Evolutionary conservation across 805 yeast species (phyloP).

Genomic region (Ogataea saltuana): DNA sequence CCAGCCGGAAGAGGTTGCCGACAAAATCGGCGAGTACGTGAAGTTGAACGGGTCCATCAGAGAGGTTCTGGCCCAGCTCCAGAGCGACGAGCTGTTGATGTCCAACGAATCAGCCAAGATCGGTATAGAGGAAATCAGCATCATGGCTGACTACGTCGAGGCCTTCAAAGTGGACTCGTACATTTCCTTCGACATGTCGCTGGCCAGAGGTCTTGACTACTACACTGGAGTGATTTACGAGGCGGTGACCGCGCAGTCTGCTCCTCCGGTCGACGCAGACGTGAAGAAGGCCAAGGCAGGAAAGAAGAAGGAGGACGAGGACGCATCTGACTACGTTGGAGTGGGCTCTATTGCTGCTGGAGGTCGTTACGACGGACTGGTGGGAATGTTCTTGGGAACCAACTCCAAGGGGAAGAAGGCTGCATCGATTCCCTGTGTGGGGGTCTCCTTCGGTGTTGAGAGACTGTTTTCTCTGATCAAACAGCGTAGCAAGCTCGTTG

Average conservation of each 20-base stretch:
- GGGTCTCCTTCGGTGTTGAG: conserved; percentile 96
- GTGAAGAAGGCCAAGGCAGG: conserved; percentile 53
- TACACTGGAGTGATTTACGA: conserved; percentile 97
- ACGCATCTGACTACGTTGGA: conserved; percentile 95
- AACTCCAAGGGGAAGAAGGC: conserved; percentile 70
- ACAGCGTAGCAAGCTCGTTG: conserved; percentile 64
- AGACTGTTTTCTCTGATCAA: conserved; percentile 88
- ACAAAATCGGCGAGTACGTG: conserved; percentile 88
- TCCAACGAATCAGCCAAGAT: conserved; percentile 70
- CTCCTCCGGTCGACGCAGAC: conserved; percentile 85
- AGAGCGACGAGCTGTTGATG: conserved; percentile 56
- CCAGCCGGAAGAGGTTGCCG: conserved; percentile 90
- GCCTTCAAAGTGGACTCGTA: conserved; percentile 72
- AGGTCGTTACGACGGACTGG: conserved; percentile 95
- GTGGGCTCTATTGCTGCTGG: conserved; percentile 99
- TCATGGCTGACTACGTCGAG: conserved; percentile 72
- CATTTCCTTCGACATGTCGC: conserved; percentile 86
- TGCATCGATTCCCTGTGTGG: conserved; percentile 91
- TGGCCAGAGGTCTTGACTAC: conserved; percentile 97
- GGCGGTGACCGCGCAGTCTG: conserved; percentile 92
- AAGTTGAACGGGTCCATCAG: conserved; percentile 76
- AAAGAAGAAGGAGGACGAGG: conserved; percentile 62
- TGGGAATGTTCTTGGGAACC: conserved; percentile 90
- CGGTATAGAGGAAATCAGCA: conserved; percentile 80
- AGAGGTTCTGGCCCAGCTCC: conserved; percentile 58